Percentiles rank a stretch among this genome's conserved stretches.
Conservation (phyloP, 2,329 filamentous ascomycete genomes). For the Xylariaceae sp. region DNA sequence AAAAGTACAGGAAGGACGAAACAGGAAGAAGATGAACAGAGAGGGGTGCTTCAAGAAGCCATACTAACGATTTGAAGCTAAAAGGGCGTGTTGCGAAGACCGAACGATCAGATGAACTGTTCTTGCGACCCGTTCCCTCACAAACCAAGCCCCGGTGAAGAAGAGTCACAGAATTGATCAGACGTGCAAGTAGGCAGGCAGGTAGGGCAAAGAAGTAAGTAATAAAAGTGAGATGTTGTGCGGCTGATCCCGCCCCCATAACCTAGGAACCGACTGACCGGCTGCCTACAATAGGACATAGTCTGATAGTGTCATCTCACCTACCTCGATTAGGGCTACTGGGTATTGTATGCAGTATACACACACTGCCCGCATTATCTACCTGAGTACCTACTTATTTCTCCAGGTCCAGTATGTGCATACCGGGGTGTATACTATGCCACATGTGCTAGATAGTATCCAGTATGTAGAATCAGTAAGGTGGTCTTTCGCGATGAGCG, state of each 20-base stretch:
- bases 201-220: slow-evolving; percentile 10
- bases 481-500: not conserved
- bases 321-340: slow-evolving; percentile 2
- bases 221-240: slow-evolving; percentile 30
- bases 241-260: slow-evolving; percentile 40
- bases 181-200: slow-evolving; percentile 19
- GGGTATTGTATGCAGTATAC: slow-evolving; percentile 16
- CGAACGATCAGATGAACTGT: slow-evolving; percentile 37
- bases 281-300: slow-evolving; percentile 10
- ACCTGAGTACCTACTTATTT: too few relatives aligned
- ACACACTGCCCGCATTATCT: slow-evolving; percentile 14
- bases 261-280: too few relatives aligned
- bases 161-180: slow-evolving; percentile 38
- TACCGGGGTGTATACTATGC: not conserved
- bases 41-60: slow-evolving; percentile 21
- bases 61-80: slow-evolving; percentile 13
- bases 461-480: not conserved
- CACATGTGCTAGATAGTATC: not conserved
- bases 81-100: slow-evolving; percentile 16
- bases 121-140: slow-evolving; percentile 31
- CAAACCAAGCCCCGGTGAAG: slow-evolving; percentile 22
- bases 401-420: not conserved
- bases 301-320: slow-evolving; percentile 27
- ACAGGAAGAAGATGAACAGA: slow-evolving; percentile 10
- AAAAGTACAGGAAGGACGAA: slow-evolving; percentile 16